Evolutionary conservation across 345 rosid genomes (phyloP).

Genomic region (Camelina hispida): DNA sequence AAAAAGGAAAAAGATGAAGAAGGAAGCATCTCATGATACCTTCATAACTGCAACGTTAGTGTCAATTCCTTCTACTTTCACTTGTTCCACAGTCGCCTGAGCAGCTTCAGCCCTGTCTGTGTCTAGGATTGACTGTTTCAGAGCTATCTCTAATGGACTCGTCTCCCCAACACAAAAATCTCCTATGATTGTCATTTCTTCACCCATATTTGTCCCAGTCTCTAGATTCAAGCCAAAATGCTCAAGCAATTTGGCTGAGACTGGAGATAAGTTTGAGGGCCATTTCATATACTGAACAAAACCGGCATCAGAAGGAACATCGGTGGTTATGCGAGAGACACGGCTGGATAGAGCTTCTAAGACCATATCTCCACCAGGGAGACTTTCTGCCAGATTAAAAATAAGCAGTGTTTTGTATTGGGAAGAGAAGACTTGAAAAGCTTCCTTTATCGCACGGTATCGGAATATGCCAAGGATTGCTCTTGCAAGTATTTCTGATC

Average conservation of each 20-base stretch:
- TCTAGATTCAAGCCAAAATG: slow-evolving; percentile 66
- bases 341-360: slow-evolving; percentile 70
- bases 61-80: slow-evolving; percentile 95
- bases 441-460: slow-evolving; percentile 80
- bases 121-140: slow-evolving; percentile 72
- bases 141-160: slow-evolving; percentile 77
- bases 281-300: slow-evolving; percentile 53
- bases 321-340: slow-evolving; percentile 55
- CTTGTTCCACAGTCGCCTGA: slow-evolving; percentile 92
- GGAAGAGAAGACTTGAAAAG: slow-evolving; percentile 76
- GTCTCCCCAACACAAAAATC: slow-evolving; percentile 85
- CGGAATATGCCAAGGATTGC: slow-evolving; percentile 76
- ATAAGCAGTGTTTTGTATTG: slow-evolving; percentile 78
- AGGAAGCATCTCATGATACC: slow-evolving; percentile 49
- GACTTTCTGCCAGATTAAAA: slow-evolving; percentile 90
- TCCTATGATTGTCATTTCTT: slow-evolving; percentile 51
- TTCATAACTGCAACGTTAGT: slow-evolving; percentile 88
- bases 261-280: slow-evolving; percentile 58
- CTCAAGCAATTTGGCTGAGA: slow-evolving; percentile 62
- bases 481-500: slow-evolving; percentile 73
- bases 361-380: slow-evolving; percentile 85
- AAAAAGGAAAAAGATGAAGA: background rate
- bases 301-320: slow-evolving; percentile 43
- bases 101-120: slow-evolving; percentile 89
- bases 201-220: slow-evolving; percentile 53